A percentile compares a stretch with the other conserved stretches of the same genome.
phyloP scores from a whole-genome alignment of 345 rosid genomes.

The Citrus reticulata region DNA sequence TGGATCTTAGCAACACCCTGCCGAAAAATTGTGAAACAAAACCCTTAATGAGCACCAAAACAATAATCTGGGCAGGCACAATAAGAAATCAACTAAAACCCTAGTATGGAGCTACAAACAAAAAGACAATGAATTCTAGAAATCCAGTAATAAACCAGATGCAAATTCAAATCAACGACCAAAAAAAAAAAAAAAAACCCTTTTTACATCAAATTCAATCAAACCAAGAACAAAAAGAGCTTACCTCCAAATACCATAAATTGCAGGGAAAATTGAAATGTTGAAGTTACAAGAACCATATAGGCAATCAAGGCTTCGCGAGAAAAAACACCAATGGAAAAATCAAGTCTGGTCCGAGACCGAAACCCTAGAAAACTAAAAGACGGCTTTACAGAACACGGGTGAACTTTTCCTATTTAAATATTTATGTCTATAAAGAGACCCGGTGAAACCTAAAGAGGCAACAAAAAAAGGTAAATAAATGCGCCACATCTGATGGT shows the following conservation, averaged over 20 bases:
- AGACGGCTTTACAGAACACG: neutral
- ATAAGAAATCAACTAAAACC: neutral
- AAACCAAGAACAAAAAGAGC: neutral
- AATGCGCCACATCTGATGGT: slow-evolving; percentile 1
- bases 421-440: neutral
- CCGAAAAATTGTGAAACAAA: neutral
- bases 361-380: neutral
- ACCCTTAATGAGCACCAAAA: slow-evolving; percentile 1
- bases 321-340: neutral
- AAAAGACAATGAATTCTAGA: neutral
- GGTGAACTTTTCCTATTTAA: no score
- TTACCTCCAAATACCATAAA: slow-evolving; percentile 4
- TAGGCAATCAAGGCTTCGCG: neutral
- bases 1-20: slow-evolving; percentile 1
- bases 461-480: neutral
- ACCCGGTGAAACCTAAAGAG: neutral
- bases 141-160: slow-evolving; percentile 11
- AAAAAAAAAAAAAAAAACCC: neutral
- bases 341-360: neutral
- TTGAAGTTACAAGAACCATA: neutral
- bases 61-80: neutral
- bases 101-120: neutral
- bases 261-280: neutral
- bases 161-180: neutral
- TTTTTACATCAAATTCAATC: neutral